Evolutionary conservation across 2,329 filamentous ascomycete species (phyloP).

Genomic region (Colletotrichum spaethianum): DNA sequence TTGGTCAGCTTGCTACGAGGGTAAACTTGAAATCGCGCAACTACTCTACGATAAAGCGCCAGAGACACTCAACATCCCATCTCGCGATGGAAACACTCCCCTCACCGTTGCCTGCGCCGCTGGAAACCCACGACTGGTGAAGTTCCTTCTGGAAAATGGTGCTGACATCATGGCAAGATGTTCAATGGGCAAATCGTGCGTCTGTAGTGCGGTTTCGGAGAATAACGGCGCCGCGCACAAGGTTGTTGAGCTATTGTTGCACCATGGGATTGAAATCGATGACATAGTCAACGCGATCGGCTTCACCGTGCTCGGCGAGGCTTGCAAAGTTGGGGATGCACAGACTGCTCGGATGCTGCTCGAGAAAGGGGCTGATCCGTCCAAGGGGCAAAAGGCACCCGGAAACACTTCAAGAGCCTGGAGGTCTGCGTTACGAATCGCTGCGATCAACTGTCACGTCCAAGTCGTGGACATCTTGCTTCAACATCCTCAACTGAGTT

Average conservation of each 20-base stretch:
- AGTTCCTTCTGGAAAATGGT: slow-evolving; percentile 43
- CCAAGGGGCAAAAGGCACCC: slow-evolving; percentile 35
- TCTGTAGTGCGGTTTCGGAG: slow-evolving; percentile 30
- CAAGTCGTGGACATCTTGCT: slow-evolving; percentile 41
- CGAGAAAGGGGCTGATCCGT: slow-evolving; percentile 43
- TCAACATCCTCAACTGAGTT: slow-evolving; percentile 35
- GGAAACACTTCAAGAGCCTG: slow-evolving; percentile 23
- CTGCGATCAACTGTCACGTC: slow-evolving; percentile 1
- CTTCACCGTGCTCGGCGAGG: slow-evolving; percentile 42
- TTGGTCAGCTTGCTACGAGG: slow-evolving; percentile 39
- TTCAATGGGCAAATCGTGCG: slow-evolving; percentile 32
- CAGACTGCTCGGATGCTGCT: slow-evolving; percentile 43
- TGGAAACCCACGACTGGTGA: slow-evolving; percentile 33
- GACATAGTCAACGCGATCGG: slow-evolving; percentile 37
- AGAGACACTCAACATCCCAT: slow-evolving; percentile 40
- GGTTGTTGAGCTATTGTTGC: slow-evolving; percentile 40
- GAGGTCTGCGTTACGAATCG: slow-evolving; percentile 41
- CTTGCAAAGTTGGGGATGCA: slow-evolving; percentile 35
- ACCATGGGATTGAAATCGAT: slow-evolving; percentile 43
- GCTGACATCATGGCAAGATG: slow-evolving; percentile 38
- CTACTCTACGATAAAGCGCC: slow-evolving; percentile 42
- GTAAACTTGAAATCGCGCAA: slow-evolving; percentile 40
- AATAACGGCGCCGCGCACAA: slow-evolving; percentile 24
- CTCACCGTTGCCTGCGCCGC: slow-evolving; percentile 40
- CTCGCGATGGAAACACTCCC: slow-evolving; percentile 38